Evolutionary conservation across 2,329 filamentous ascomycete species (phyloP).

Genomic region (Lasiodiplodia sp.): DNA sequence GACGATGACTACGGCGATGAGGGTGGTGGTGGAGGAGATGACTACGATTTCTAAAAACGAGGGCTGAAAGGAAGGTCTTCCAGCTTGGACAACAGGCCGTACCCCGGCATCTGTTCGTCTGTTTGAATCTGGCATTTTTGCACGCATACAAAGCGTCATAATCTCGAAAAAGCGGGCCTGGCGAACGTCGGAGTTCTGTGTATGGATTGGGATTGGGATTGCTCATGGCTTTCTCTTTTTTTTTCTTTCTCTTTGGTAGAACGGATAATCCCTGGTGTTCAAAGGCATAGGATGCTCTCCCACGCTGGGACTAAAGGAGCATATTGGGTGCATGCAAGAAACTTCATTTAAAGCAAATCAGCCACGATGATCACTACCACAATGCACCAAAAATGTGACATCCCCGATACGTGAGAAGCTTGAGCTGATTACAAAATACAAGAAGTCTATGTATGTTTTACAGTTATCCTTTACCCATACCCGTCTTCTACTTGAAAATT

Average conservation of each 20-base stretch:
- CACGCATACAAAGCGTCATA: background rate
- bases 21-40: slow-evolving; percentile 58
- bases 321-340: background rate
- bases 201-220: background rate
- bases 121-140: background rate
- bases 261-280: background rate
- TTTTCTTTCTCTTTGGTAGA: background rate
- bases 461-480: background rate
- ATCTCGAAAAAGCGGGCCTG: background rate
- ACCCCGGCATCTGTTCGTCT: background rate
- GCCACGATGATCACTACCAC: background rate
- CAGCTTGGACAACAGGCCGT: background rate
- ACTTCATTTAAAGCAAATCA: background rate
- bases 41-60: slow-evolving; percentile 32
- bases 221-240: background rate
- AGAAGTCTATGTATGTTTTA: background rate
- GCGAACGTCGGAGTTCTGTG: background rate
- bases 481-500: background rate
- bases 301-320: background rate
- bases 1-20: slow-evolving; percentile 61
- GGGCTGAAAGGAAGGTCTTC: background rate
- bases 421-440: background rate
- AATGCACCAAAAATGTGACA: background rate
- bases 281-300: background rate
- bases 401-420: background rate